A percentile compares a stretch with the other conserved stretches of the same genome.
Evolutionary conservation across 2,329 filamentous ascomycete genomes (phyloP).

Genomic region (Hymenoscyphus scutula): DNA sequence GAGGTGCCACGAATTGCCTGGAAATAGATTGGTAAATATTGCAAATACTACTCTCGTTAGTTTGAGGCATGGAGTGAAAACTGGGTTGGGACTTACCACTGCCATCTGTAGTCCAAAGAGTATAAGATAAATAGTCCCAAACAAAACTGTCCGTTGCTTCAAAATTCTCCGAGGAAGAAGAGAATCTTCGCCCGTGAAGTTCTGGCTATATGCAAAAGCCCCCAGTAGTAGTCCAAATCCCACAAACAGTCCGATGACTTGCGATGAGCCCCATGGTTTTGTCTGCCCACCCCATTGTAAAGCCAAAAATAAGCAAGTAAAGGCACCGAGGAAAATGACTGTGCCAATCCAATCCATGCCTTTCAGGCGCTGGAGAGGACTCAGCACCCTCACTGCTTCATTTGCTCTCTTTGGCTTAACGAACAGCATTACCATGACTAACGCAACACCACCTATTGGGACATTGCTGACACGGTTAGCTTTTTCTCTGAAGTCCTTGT

Average conservation of each 20-base stretch:
- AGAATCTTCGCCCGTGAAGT: not conserved
- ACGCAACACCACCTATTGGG: constrained; percentile 29
- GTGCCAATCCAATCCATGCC: not conserved
- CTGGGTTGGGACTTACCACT: not conserved
- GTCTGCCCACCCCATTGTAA: constrained; percentile 4
- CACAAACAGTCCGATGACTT: not conserved
- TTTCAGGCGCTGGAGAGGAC: not conserved
- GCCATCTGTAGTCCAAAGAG: not conserved
- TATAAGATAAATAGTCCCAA: not conserved
- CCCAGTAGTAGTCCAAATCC: not conserved
- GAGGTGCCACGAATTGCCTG: not conserved
- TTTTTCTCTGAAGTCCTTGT: not conserved
- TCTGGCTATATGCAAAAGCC: not conserved
- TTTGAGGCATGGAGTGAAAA: not conserved
- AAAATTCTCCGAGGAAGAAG: not conserved
- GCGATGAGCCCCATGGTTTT: not conserved
- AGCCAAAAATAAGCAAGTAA: constrained; percentile 2
- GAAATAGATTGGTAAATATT: not conserved
- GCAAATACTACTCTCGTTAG: not conserved
- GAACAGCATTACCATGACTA: constrained; percentile 6
- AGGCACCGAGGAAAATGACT: not conserved
- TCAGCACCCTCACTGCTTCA: not conserved
- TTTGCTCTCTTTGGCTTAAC: not conserved
- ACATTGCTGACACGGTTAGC: constrained; percentile 35
- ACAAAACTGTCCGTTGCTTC: not conserved